Base-by-base conservation (phyloP, 352 stramenopile species). In the Phytopythium vexans region DNA sequence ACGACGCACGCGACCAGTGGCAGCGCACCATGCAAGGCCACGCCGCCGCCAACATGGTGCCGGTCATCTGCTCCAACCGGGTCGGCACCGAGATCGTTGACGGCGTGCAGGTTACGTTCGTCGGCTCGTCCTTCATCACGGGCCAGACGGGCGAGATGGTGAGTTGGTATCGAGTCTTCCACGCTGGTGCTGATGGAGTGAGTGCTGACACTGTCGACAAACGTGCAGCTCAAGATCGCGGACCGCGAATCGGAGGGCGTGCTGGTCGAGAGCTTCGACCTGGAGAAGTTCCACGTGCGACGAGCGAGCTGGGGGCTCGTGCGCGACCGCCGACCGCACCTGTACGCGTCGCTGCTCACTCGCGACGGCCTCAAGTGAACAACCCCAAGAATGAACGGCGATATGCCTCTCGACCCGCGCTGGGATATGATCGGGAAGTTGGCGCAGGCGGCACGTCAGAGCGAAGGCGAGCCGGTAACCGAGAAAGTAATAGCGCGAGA, bases 11-110 rank as follows among this genome's bases (percentile, higher is more conserved):
- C 16, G 89, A 90, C 48, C 90, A 97, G 54, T 97, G 90, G 90
- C 88, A 95, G 64, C 85, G 89, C 41, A 85, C 89, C 52, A 96
- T 97, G 89, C 86, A 96, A 59, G 90, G 90, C 45, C 90, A 97
- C 62, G 74, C 88, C 21, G 88, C 77, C 4, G 80, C 86, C 27
- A 97, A 87, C 62, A 94, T 97, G 81, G 70, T 96, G 49, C 90
- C 90, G 6, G 77, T 97, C 39, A 79, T 97, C 34, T 92, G 84
- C 42, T 96, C 86, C 33, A 97, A 97, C 66, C 88, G 90, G 52
- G 85, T 97, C 8, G 90, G 88, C 37, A 61, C 68, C 7, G 89
- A 97, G 58, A 54, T 94, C 8, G 70, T 87, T 39, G 74, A 96
- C 41, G 77, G 82, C 34, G 75, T 89, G 34, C 82, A 85, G 11